Conservation (phyloP, 1,284 basidiomycete genomes). For the Bjerkandera adusta region DNA sequence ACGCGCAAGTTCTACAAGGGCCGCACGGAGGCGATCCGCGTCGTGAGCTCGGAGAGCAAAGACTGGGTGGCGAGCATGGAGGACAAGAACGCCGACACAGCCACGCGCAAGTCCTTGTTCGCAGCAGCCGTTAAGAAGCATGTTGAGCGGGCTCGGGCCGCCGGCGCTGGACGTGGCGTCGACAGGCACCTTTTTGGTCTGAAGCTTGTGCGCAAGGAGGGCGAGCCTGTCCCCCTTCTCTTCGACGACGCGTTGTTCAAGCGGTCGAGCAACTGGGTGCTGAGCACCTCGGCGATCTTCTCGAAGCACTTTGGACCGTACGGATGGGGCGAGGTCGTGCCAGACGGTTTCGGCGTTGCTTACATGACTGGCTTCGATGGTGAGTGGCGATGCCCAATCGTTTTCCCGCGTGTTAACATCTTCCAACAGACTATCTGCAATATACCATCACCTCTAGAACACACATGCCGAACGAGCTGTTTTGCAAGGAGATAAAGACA, state of each 20-base stretch:
- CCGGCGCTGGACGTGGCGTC: slow-evolving; percentile 73
- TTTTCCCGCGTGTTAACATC: no score
- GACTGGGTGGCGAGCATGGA: slow-evolving; percentile 79
- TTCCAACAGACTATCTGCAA: slow-evolving; percentile 69
- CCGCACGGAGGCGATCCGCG: slow-evolving; percentile 85
- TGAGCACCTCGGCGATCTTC: slow-evolving; percentile 88
- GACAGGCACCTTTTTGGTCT: slow-evolving; percentile 87
- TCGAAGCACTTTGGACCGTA: slow-evolving; percentile 79
- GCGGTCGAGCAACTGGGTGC: slow-evolving; percentile 66
- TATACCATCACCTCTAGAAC: slow-evolving; percentile 79
- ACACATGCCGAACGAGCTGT: slow-evolving; percentile 72
- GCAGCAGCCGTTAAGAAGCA: slow-evolving; percentile 70
- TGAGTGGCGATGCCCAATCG: slow-evolving; percentile 25
- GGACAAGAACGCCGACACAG: slow-evolving; percentile 34
- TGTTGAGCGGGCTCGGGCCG: slow-evolving; percentile 64
- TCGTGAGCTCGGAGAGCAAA: slow-evolving; percentile 70
- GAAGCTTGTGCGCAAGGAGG: slow-evolving; percentile 60
- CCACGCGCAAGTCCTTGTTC: slow-evolving; percentile 58
- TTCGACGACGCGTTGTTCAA: slow-evolving; percentile 73
- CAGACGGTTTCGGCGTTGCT: slow-evolving; percentile 76
- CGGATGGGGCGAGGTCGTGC: slow-evolving; percentile 87
- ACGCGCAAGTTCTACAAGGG: slow-evolving; percentile 85
- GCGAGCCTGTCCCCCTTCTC: slow-evolving; percentile 57
- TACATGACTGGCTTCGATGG: slow-evolving; percentile 77
- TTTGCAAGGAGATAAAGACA: slow-evolving; percentile 61